A percentile compares a stretch with the other conserved stretches of the same genome.
Conservation (phyloP, 805 yeast genomes). For the Barnettozyma sp. region DNA sequence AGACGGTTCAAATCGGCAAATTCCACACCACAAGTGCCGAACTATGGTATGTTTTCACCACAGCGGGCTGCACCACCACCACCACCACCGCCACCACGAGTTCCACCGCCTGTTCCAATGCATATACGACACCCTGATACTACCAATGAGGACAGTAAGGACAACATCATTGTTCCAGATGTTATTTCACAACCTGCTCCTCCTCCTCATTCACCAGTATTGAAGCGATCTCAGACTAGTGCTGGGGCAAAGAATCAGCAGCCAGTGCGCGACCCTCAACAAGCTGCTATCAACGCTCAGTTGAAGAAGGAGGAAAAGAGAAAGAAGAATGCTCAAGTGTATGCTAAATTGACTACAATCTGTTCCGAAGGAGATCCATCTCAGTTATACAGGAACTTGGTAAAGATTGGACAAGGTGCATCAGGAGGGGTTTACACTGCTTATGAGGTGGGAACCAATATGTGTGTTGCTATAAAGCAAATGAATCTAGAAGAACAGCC, state of each 20-base stretch:
- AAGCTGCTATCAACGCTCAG: conserved; percentile 50
- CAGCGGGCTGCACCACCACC: conserved; percentile 23
- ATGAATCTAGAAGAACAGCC: conserved; percentile 95
- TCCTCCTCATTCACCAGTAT: too few relatives aligned
- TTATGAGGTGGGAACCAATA: conserved; percentile 45
- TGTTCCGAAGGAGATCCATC: conserved; percentile 86
- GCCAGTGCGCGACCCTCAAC: conserved; percentile 41
- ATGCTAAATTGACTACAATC: conserved; percentile 63
- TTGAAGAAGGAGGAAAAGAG: conserved; percentile 76
- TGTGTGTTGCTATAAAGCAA: conserved; percentile 88
- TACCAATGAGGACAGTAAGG: too few relatives aligned
- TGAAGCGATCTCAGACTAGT: too few relatives aligned
- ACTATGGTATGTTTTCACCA: conserved; percentile 18
- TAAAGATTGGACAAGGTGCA: conserved; percentile 96
- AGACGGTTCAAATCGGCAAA: conserved; percentile 16
- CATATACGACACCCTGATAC: conserved; percentile 4
- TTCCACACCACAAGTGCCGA: conserved; percentile 16
- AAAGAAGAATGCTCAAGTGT: conserved; percentile 62
- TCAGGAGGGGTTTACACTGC: conserved; percentile 96
- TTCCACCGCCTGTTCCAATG: conserved; percentile 13
- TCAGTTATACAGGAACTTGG: conserved; percentile 54
- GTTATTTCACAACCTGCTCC: too few relatives aligned
- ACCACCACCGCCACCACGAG: conserved; percentile 24
- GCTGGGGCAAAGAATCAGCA: conserved; percentile 32
- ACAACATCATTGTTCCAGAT: too few relatives aligned